Conservation (phyloP, 2,329 filamentous ascomycete species). For the Arachnomyces sp. region DNA sequence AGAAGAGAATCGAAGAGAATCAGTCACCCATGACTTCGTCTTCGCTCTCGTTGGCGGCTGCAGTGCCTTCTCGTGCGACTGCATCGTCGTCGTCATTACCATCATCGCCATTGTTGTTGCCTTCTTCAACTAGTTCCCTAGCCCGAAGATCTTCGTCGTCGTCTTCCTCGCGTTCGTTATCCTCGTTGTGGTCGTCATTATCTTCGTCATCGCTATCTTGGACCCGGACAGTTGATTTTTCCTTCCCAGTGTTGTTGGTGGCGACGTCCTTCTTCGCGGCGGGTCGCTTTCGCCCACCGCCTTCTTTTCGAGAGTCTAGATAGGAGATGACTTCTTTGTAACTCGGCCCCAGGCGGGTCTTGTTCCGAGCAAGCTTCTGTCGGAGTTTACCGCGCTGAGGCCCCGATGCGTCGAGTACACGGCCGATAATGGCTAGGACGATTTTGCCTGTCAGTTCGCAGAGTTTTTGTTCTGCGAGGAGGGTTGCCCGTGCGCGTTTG, state of each 20-base stretch:
- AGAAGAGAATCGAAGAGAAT: conserved; percentile 8
- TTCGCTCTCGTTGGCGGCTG: conserved; percentile 25
- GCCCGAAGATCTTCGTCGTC: conserved; percentile 33
- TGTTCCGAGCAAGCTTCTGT: conserved; percentile 68
- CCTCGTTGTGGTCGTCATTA: not conserved
- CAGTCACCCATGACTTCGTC: conserved; percentile 39
- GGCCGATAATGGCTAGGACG: conserved; percentile 68
- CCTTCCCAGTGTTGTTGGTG: conserved; percentile 23
- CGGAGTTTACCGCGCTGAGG: conserved; percentile 56
- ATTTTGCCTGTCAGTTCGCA: conserved; percentile 81
- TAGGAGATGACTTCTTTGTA: conserved; percentile 77
- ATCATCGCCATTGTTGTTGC: conserved; percentile 35
- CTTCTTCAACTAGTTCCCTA: conserved; percentile 29
- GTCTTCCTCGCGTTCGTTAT: conserved; percentile 26
- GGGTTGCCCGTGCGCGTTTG: conserved; percentile 54
- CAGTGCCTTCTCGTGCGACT: conserved; percentile 9
- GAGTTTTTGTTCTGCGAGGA: conserved; percentile 74
- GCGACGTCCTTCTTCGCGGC: conserved; percentile 37
- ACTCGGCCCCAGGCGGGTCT: conserved; percentile 69
- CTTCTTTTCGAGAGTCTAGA: conserved; percentile 58
- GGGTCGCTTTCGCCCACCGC: conserved; percentile 35
- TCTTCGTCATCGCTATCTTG: not conserved
- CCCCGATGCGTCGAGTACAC: conserved; percentile 60
- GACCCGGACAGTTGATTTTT: not conserved
- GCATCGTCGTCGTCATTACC: conserved; percentile 22